Evolutionary conservation across 768 basidiomycete species (phyloP).

Genomic region (Paxillus involutus): DNA sequence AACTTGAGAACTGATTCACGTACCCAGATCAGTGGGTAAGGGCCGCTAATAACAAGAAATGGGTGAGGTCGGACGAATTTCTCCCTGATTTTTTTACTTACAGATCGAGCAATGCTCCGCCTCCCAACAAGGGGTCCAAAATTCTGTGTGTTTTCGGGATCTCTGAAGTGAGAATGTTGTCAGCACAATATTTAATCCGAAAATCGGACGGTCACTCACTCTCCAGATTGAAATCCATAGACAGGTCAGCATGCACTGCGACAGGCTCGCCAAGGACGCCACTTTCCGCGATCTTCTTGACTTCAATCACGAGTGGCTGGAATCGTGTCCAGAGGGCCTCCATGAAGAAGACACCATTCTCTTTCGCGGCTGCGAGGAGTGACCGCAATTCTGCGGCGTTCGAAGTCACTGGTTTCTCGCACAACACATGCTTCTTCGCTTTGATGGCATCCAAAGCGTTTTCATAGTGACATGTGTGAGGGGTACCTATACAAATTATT

Average conservation of each 20-base stretch:
- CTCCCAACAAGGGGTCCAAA: slow-evolving; percentile 75
- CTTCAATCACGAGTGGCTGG: slow-evolving; percentile 64
- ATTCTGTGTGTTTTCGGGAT: slow-evolving; percentile 72
- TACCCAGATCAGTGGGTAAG: slow-evolving; percentile 83
- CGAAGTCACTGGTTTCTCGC: slow-evolving; percentile 86
- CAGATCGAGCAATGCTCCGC: slow-evolving; percentile 85
- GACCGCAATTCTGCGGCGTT: slow-evolving; percentile 76
- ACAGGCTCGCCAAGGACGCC: slow-evolving; percentile 68
- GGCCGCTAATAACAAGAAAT: slow-evolving; percentile 50
- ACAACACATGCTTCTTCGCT: slow-evolving; percentile 82
- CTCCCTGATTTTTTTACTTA: slow-evolving; percentile 36
- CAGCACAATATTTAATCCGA: background rate
- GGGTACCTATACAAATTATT: slow-evolving; percentile 56
- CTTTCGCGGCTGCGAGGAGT: slow-evolving; percentile 71
- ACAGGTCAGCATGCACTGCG: slow-evolving; percentile 73
- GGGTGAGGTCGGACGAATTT: slow-evolving; percentile 1
- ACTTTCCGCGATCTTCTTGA: slow-evolving; percentile 61
- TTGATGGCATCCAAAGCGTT: slow-evolving; percentile 75
- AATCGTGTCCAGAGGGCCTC: slow-evolving; percentile 90
- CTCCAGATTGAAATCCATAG: slow-evolving; percentile 63
- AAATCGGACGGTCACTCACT: slow-evolving; percentile 38
- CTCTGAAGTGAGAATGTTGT: slow-evolving; percentile 37
- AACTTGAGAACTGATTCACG: slow-evolving; percentile 12
- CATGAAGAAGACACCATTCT: slow-evolving; percentile 85
- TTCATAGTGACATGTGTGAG: slow-evolving; percentile 80